A percentile compares a stretch with the other conserved stretches of the same genome.
Conservation (phyloP, 352 stramenopile species). For the Hyaloperonospora arabidopsidis region DNA sequence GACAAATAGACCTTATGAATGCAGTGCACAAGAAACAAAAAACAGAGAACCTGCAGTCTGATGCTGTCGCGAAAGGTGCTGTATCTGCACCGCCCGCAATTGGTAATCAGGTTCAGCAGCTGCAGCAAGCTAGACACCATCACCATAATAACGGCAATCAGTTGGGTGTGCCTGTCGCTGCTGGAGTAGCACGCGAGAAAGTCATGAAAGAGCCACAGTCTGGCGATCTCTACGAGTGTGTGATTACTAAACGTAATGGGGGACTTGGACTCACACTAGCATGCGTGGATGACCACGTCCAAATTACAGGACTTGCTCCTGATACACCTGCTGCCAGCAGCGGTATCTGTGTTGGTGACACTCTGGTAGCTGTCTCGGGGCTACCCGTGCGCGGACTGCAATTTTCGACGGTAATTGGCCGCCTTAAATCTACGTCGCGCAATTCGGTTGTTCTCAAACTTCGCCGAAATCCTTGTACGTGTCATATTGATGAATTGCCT, state of each 20-base stretch:
- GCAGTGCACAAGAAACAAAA: constrained; percentile 39
- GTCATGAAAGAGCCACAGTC: constrained; percentile 80
- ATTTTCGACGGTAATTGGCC: constrained; percentile 75
- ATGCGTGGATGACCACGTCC: constrained; percentile 77
- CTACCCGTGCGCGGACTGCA: constrained; percentile 67
- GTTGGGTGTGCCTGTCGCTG: constrained; percentile 22
- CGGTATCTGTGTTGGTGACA: constrained; percentile 74
- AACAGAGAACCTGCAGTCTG: constrained; percentile 38
- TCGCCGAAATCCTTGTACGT: constrained; percentile 73
- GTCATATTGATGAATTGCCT: background rate
- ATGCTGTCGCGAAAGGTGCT: constrained; percentile 18
- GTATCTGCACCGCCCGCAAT: constrained; percentile 4
- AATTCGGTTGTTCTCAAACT: constrained; percentile 78
- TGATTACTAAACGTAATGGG: constrained; percentile 76
- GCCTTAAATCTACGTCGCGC: constrained; percentile 67
- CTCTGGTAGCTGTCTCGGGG: constrained; percentile 55
- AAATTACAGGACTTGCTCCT: constrained; percentile 67
- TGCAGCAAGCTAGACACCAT: constrained; percentile 18
- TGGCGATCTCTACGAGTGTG: constrained; percentile 75
- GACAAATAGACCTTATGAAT: constrained; percentile 21
- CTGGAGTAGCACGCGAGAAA: constrained; percentile 52
- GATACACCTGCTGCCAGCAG: constrained; percentile 66
- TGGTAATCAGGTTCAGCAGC: constrained; percentile 18
- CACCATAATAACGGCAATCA: constrained; percentile 25
- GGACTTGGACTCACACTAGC: constrained; percentile 65